These are phyloP conservation scores for Megacollybia marginata DNA, from an alignment of 768 basidiomycete genomes.

Conservation along the genomic window DNA sequence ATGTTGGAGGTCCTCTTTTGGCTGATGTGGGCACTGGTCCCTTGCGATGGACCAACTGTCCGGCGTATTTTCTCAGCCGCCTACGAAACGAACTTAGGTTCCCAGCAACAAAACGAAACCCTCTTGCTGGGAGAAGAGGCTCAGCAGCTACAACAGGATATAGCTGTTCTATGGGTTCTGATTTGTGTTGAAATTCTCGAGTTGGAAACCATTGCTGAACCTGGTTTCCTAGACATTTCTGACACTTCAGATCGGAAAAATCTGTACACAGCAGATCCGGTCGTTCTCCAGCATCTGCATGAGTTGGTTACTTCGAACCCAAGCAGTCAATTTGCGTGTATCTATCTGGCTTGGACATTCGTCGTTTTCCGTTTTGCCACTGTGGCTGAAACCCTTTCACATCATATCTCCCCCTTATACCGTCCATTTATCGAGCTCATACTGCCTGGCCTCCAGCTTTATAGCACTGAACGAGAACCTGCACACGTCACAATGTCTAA, in stretches of 20 bases:
- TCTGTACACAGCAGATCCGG: constrained; percentile 56
- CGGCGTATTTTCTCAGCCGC: constrained; percentile 57
- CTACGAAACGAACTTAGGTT: constrained; percentile 58
- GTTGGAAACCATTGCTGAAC: constrained; percentile 61
- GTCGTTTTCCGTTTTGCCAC: constrained; percentile 59
- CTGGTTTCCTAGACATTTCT: constrained; percentile 42
- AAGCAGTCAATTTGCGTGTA: constrained; percentile 58
- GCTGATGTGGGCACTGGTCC: constrained; percentile 72
- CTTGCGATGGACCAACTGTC: constrained; percentile 59
- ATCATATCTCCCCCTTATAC: constrained; percentile 49
- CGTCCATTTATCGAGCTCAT: constrained; percentile 36
- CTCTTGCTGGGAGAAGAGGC: constrained; percentile 74
- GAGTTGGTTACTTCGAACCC: constrained; percentile 52
- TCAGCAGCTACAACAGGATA: constrained; percentile 54
- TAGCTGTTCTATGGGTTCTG: constrained; percentile 69
- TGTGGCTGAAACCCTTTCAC: constrained; percentile 46
- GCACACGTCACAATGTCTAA: constrained; percentile 50
- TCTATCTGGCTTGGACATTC: constrained; percentile 81
- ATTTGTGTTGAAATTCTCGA: constrained; percentile 76
- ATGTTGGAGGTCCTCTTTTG: constrained; percentile 85
- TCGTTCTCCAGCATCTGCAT: constrained; percentile 60
- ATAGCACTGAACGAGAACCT: constrained; percentile 53
- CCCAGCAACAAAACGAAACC: constrained; percentile 51
- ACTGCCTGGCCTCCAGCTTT: constrained; percentile 25
- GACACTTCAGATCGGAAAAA: constrained; percentile 38